phyloP scores from a whole-genome alignment of 352 stramenopile genomes.

The Phytophthora pluvialis region DNA sequence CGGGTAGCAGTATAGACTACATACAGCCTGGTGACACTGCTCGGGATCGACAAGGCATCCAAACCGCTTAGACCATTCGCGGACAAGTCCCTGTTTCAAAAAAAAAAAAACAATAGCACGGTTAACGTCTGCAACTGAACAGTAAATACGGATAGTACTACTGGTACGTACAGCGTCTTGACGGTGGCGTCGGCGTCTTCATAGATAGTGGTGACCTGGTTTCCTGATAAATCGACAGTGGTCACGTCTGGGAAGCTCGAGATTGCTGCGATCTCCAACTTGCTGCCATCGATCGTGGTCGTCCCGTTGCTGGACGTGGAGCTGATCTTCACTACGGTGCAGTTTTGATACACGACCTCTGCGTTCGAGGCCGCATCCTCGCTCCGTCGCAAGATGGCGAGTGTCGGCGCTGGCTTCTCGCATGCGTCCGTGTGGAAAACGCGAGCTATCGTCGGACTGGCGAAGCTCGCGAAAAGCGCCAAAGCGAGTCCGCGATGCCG shows the following conservation, averaged over 20 bases:
- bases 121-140: not conserved
- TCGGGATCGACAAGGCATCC: constrained; percentile 34
- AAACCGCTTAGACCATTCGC: constrained; percentile 36
- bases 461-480: constrained; percentile 20
- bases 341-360: constrained; percentile 43
- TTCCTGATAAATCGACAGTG: constrained; percentile 32
- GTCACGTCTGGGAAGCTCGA: constrained; percentile 41
- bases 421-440: constrained; percentile 23
- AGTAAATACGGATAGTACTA: constrained; percentile 3
- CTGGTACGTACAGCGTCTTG: constrained; percentile 38
- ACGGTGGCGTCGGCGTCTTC: constrained; percentile 30
- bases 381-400: constrained; percentile 31
- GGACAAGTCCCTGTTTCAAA: constrained; percentile 32
- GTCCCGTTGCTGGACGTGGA: constrained; percentile 35
- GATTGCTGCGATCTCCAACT: constrained; percentile 33
- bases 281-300: constrained; percentile 33
- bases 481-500: constrained; percentile 3
- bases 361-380: constrained; percentile 16
- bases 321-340: constrained; percentile 34
- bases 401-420: constrained; percentile 32
- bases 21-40: constrained; percentile 34
- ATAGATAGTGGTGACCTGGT: constrained; percentile 40
- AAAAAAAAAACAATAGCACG: constrained; percentile 1
- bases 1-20: not conserved
- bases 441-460: not conserved